Conservation (phyloP, 2,329 filamentous ascomycete genomes). For the Coniosporium tulheliwenetii region DNA sequence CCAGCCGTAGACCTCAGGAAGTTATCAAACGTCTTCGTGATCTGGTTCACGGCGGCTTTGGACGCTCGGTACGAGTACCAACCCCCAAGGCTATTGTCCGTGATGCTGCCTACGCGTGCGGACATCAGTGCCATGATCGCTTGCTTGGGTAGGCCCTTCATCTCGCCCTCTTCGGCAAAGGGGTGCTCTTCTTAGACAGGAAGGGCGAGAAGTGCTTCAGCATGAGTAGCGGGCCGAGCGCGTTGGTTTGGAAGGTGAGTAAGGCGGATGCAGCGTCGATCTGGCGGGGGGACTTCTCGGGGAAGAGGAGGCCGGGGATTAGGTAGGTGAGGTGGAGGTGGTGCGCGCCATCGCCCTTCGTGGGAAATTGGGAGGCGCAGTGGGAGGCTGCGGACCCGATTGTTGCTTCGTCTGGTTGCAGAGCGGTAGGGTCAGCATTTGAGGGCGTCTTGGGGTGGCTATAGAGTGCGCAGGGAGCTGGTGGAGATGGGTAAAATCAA, state of each 20-base stretch:
- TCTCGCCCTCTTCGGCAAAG: conserved; percentile 12
- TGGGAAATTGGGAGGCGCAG: conserved; percentile 38
- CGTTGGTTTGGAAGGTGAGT: conserved; percentile 59
- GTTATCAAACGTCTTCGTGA: conserved; percentile 58
- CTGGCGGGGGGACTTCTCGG: conserved; percentile 55
- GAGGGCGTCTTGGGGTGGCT: neutral
- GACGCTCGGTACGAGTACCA: conserved; percentile 72
- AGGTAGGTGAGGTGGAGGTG: conserved; percentile 56
- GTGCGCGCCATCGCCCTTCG: conserved; percentile 16
- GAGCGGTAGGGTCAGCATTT: conserved; percentile 1
- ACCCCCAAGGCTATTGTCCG: conserved; percentile 57
- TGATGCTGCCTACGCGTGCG: conserved; percentile 59
- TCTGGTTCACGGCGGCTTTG: conserved; percentile 58
- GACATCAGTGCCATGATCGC: conserved; percentile 62
- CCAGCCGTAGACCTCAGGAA: conserved; percentile 42
- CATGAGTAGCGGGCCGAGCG: conserved; percentile 57
- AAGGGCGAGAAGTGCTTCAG: conserved; percentile 61
- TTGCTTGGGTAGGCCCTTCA: conserved; percentile 21
- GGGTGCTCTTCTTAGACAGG: conserved; percentile 43
- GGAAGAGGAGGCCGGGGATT: conserved; percentile 54
- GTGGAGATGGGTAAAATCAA: neutral
- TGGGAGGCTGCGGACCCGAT: conserved; percentile 40
- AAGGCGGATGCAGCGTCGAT: conserved; percentile 46
- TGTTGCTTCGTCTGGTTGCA: conserved; percentile 40
- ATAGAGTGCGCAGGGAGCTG: neutral